Conservation (phyloP, 2,329 filamentous ascomycete species). For the Fusarium succisae region DNA sequence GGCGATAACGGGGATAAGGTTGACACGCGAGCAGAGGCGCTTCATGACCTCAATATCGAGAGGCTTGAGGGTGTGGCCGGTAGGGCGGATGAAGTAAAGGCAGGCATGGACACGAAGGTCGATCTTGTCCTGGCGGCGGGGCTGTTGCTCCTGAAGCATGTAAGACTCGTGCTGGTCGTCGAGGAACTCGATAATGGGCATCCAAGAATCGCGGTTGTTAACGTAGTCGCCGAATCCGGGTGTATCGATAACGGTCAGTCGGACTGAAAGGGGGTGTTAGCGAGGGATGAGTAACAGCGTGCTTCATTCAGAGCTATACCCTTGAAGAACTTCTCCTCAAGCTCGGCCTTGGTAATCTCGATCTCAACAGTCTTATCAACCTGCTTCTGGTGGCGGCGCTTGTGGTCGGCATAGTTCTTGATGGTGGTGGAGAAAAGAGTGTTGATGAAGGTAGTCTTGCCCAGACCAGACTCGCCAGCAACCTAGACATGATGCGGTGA, state of each 20-base stretch:
- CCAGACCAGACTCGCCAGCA: conserved; percentile 96
- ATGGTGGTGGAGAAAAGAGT: conserved; percentile 99
- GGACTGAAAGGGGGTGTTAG: conserved; percentile 68
- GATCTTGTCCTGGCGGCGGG: conserved; percentile 97
- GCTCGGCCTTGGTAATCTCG: conserved; percentile 99
- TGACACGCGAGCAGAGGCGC: conserved; percentile 96
- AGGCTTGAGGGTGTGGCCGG: conserved; percentile 97
- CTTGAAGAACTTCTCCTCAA: conserved; percentile 99
- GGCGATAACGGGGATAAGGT: conserved; percentile 97
- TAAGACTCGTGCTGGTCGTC: conserved; percentile 99
- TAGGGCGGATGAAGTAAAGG: conserved; percentile 98
- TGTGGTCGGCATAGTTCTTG: conserved; percentile 99
- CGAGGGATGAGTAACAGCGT: conserved; percentile 1
- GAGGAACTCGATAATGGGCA: conserved; percentile 99
- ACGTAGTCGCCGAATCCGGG: conserved; percentile 99
- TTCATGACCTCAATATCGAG: conserved; percentile 99
- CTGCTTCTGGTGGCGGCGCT: conserved; percentile 98
- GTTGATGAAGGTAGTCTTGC: conserved; percentile 99
- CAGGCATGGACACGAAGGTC: conserved; percentile 98
- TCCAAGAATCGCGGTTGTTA: conserved; percentile 99
- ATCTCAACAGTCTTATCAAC: conserved; percentile 99
- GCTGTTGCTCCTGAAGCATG: conserved; percentile 99
- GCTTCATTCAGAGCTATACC: conserved; percentile 63
- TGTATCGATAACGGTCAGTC: conserved; percentile 98
- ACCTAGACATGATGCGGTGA: conserved; percentile 65